Conservation (phyloP, 345 rosid genomes). For the Punica granatum region DNA sequence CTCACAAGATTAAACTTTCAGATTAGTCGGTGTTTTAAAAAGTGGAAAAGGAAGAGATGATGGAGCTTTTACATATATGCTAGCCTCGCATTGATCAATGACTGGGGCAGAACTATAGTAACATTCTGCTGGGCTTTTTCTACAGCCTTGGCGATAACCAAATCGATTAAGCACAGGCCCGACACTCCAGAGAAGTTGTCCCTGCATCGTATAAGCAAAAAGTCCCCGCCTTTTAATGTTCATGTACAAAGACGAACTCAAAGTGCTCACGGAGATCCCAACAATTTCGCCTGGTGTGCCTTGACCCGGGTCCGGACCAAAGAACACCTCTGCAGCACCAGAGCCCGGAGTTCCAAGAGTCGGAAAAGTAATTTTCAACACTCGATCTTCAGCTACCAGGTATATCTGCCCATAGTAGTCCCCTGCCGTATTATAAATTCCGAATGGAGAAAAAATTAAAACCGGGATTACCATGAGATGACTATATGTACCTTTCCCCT, state of each 20-base stretch:
- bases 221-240: constrained; percentile 51
- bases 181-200: constrained; percentile 61
- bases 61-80: constrained; percentile 50
- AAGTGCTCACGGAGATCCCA: constrained; percentile 57
- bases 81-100: constrained; percentile 68
- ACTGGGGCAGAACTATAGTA: constrained; percentile 57
- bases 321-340: constrained; percentile 42
- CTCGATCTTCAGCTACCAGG: constrained; percentile 67
- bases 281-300: constrained; percentile 30
- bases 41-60: not conserved
- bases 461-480: not conserved
- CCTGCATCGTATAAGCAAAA: constrained; percentile 37
- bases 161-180: constrained; percentile 51
- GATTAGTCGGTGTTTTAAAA: not conserved
- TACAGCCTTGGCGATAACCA: constrained; percentile 68
- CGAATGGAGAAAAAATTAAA: not conserved
- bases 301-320: constrained; percentile 46
- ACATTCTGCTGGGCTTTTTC: constrained; percentile 45
- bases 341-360: constrained; percentile 30
- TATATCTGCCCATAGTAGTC: constrained; percentile 42
- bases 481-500: constrained; percentile 38
- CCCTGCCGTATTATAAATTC: constrained; percentile 5
- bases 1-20: not conserved
- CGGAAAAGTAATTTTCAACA: constrained; percentile 37
- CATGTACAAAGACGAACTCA: constrained; percentile 53